Evolutionary conservation across 768 basidiomycete species (phyloP).

Genomic region (Bullera alba): DNA sequence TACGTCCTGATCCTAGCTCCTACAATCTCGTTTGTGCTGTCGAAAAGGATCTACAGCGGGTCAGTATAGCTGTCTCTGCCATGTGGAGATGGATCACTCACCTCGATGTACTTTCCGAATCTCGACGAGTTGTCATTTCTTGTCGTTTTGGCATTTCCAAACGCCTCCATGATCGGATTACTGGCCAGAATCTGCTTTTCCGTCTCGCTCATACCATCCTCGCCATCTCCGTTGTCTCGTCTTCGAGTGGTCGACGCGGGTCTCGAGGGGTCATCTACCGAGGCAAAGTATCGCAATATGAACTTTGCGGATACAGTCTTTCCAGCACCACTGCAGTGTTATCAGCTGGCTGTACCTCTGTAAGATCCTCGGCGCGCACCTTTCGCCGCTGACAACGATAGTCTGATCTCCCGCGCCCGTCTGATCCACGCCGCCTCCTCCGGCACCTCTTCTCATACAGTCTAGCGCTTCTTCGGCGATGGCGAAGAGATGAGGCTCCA

Average conservation of each 20-base stretch:
- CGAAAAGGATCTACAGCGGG: conserved; percentile 75
- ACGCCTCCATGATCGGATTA: conserved; percentile 98
- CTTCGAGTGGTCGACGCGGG: conserved; percentile 64
- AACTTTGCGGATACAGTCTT: conserved; percentile 99
- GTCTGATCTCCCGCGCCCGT: conserved; percentile 82
- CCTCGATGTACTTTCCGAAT: conserved; percentile 99
- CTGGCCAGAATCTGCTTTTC: conserved; percentile 96
- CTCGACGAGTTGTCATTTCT: conserved; percentile 98
- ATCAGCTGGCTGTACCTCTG: conserved; percentile 2
- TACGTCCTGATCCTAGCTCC: conserved; percentile 99
- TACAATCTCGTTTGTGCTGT: conserved; percentile 90
- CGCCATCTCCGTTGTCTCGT: conserved; percentile 51
- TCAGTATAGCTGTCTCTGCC: not conserved
- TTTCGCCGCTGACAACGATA: conserved; percentile 97
- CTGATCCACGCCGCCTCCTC: conserved; percentile 47
- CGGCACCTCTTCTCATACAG: conserved; percentile 68
- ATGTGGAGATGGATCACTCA: conserved; percentile 43
- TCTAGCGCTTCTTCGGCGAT: conserved; percentile 99
- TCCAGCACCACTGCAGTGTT: conserved; percentile 73
- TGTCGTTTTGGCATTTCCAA: conserved; percentile 98
- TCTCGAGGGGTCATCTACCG: conserved; percentile 76
- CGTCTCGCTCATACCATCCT: conserved; percentile 65
- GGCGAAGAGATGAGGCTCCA: conserved; percentile 96
- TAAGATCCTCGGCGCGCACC: conserved; percentile 52
- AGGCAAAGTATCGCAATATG: conserved; percentile 98